Evolutionary conservation across 1,284 basidiomycete species (phyloP), one percentile per base, ranked within the genome.

Genomic region (Pulveroboletus sp.): DNA sequence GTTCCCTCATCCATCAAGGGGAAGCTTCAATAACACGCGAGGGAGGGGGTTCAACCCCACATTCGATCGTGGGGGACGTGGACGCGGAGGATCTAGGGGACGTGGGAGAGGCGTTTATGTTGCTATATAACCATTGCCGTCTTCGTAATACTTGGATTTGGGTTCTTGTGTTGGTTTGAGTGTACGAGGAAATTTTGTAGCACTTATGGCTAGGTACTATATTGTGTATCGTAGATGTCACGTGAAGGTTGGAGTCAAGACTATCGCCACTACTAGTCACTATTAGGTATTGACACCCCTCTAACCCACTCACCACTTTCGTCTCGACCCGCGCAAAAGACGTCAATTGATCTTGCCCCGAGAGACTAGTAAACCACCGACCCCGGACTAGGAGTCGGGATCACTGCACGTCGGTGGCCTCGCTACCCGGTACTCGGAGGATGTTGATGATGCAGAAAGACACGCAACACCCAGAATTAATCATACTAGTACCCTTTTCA

Each of bases 71-170:
- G 76, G 77, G 12, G 74, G 78, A 43, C 71, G 78, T 8, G 78
- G 77, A 35, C 66, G 78, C 46, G 72, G 78, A 31, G 73, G 70
- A 12, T 75, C 71, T 59, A 74, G 81, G 50, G 81, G 77, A 43
- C 71, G 81, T 20, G 81, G 77, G 18, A 67, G 80, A 36, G 80
- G 77, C 24, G 58, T 49, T 22, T 35, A 45, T 25, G 38, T 12
- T 39, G 4, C 12, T 22, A 24, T 53, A 15, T 39, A 49, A 24
- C 49, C 54, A 2, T 20, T 57, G 36, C 14, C 43, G 22, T 57
- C 49, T 29, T 60, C 36, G 22, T 67, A 51, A 35, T 48, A 28
- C 14, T 18, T 5, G 9, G 11, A 29, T 40, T n/a, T 6, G 17
- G 26, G n/a, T 24, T 36, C n/a, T 20, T 26, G 29, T 15, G 24